Base-by-base conservation (phyloP, 139 green algal species). In the Astrephomene gubernaculifera region DNA sequence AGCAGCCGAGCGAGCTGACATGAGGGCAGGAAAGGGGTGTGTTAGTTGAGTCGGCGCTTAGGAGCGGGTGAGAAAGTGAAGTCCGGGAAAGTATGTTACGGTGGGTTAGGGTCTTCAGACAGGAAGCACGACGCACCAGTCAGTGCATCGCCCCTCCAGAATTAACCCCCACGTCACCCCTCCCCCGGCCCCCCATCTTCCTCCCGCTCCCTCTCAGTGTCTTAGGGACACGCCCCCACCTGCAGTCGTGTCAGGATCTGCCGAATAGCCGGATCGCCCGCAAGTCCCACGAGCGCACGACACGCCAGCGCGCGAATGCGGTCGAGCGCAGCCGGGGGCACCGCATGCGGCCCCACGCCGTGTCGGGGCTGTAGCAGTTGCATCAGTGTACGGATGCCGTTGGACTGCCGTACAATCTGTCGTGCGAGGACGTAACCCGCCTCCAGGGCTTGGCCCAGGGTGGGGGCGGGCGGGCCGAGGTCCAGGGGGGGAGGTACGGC, bases 221-320 rank as follows among this genome's bases (percentile, higher is more conserved):
- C 49, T 75, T n/a, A 10, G 19, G 31, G 19, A 24, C 60, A 43
- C 39, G 5, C 41, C 2, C 84, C 24, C 72, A 96, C 90, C 92
- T 97, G 94, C 81, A 97, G 90, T 64, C 92, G 92, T 9, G 85
- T 90, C 1, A 97, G 89, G 35, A 96, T 96, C 72, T 94, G 90
- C 3, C 90, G 82, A 5, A 96, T 94, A 22, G 83, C 64, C 0
- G 89, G 83, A 60, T 96, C 93, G 17, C 89, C 71, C 0, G 92
- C 88, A 45, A 96, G 63, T 0, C 91, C 91, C 67, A 94, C 68
- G 44, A 96, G 90, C 31, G 74, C 82, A 7, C 70, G 67, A 53
- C 88, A 91, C 8, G 89, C 88, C 22, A 95, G 73, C 21, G 87
- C 89, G 0, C 93, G 85, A 22, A 95, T 82, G 38, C 82, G 75